Percentiles rank a stretch among this genome's conserved stretches.
Evolutionary conservation across 129 eudicot species (phyloP).

Genomic region (Saposhnikovia divaricata): DNA sequence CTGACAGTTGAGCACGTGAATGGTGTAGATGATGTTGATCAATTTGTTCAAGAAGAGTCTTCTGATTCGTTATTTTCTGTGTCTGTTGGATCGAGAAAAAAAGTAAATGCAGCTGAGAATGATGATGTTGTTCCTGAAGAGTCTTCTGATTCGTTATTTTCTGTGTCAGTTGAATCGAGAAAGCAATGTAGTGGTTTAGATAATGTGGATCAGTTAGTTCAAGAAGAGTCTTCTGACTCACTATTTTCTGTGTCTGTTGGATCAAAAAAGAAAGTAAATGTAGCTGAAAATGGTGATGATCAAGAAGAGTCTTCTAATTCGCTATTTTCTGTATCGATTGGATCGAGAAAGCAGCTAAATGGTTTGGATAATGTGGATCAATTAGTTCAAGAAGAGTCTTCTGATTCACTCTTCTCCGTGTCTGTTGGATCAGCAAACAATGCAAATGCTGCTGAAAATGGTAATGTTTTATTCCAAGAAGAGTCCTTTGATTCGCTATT

Average conservation of each 20-base stretch:
- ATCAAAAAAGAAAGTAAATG: conserved; percentile 23
- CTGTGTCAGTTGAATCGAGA: conserved; percentile 50
- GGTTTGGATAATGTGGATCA: neutral
- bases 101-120: conserved; percentile 15
- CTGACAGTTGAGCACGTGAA: conserved; percentile 33
- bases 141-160: conserved; percentile 58
- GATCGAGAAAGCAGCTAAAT: conserved; percentile 27
- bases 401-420: conserved; percentile 60
- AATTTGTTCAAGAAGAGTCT: conserved; percentile 38
- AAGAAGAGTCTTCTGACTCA: conserved; percentile 57
- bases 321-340: conserved; percentile 48
- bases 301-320: conserved; percentile 54
- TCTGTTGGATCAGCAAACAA: conserved; percentile 42
- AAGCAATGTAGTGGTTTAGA: neutral
- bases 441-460: neutral
- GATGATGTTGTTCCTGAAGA: conserved; percentile 26
- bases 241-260: conserved; percentile 58
- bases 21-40: conserved; percentile 8
- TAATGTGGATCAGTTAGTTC: conserved; percentile 14
- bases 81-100: conserved; percentile 47
- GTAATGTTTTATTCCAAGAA: conserved; percentile 24
- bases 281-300: neutral
- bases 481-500: conserved; percentile 63
- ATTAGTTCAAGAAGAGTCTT: conserved; percentile 21
- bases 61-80: conserved; percentile 64